A percentile compares a stretch with the other conserved stretches of the same genome.
Conservation (phyloP, 1,139 yeast genomes). For the Suhomyces taliae region DNA sequence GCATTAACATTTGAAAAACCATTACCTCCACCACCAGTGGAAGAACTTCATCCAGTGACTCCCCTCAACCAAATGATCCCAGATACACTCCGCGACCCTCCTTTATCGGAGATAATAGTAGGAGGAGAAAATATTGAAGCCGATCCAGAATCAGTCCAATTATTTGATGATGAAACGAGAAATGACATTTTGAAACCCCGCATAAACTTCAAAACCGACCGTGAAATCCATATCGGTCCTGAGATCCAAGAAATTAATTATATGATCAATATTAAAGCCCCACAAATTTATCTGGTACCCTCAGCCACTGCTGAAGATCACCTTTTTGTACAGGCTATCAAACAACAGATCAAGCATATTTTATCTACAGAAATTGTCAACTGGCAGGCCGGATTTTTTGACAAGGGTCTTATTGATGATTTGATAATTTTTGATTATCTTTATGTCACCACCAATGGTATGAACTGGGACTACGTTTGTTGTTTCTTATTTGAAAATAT, state of each 20-base stretch:
- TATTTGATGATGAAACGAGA: neutral
- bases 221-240: slow-evolving; percentile 3
- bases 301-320: slow-evolving; percentile 2
- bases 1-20: slow-evolving; percentile 12
- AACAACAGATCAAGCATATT: slow-evolving; percentile 2
- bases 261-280: slow-evolving; percentile 28
- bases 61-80: slow-evolving; percentile 29
- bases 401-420: slow-evolving; percentile 18
- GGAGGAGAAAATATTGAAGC: slow-evolving; percentile 1
- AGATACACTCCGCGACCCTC: slow-evolving; percentile 21
- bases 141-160: neutral
- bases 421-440: slow-evolving; percentile 46
- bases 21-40: slow-evolving; percentile 10
- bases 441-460: slow-evolving; percentile 39
- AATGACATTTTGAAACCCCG: slow-evolving; percentile 21
- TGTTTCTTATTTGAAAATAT: slow-evolving; percentile 41
- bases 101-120: slow-evolving; percentile 5
- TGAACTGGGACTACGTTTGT: slow-evolving; percentile 35
- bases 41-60: slow-evolving; percentile 19
- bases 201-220: slow-evolving; percentile 17
- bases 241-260: slow-evolving; percentile 19
- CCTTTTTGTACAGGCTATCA: neutral
- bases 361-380: slow-evolving; percentile 8
- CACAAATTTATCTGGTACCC: slow-evolving; percentile 17
- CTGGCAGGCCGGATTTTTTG: slow-evolving; percentile 10